A percentile compares a stretch with the other conserved stretches of the same genome.
Evolutionary conservation across 1,284 basidiomycete genomes (phyloP).

Genomic region (Golubevia pallescens): DNA sequence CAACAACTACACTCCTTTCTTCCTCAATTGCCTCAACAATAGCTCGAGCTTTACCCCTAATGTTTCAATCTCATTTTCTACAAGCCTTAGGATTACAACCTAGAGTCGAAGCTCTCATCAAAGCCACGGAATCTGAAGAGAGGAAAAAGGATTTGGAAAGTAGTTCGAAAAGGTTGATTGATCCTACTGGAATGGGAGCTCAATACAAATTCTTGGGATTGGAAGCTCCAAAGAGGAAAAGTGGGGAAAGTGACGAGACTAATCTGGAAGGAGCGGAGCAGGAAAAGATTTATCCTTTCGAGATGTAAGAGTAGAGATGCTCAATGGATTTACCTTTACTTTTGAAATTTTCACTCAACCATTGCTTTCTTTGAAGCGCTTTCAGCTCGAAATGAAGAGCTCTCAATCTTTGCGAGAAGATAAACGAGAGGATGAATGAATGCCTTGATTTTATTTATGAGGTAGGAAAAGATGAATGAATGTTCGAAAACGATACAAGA

Average conservation of each 20-base stretch:
- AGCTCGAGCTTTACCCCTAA: slow-evolving; percentile 71
- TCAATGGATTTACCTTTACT: too few species aligned
- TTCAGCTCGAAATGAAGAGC: too few species aligned
- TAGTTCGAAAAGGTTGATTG: slow-evolving; percentile 68
- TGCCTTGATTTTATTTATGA: too few species aligned
- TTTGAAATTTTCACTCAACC: too few species aligned
- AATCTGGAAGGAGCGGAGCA: background rate
- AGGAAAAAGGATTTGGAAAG: slow-evolving; percentile 66
- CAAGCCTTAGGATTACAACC: slow-evolving; percentile 65
- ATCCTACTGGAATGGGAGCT: slow-evolving; percentile 69
- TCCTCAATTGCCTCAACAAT: slow-evolving; percentile 10
- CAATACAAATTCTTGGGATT: slow-evolving; percentile 70
- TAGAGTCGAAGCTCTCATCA: slow-evolving; percentile 71
- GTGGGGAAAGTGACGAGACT: background rate
- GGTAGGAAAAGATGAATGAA: too few species aligned
- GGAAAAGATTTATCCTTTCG: slow-evolving; percentile 64
- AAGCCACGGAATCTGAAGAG: slow-evolving; percentile 68
- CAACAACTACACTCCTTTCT: slow-evolving; percentile 59
- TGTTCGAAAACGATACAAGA: too few species aligned
- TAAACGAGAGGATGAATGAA: too few species aligned
- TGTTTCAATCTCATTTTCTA: slow-evolving; percentile 76
- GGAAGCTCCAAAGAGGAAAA: slow-evolving; percentile 26
- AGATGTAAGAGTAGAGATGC: too few species aligned
- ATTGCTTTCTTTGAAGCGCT: too few species aligned
- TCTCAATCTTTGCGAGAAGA: too few species aligned